Base-by-base conservation (phyloP, 345 rosid species). In the Populus davidiana region DNA sequence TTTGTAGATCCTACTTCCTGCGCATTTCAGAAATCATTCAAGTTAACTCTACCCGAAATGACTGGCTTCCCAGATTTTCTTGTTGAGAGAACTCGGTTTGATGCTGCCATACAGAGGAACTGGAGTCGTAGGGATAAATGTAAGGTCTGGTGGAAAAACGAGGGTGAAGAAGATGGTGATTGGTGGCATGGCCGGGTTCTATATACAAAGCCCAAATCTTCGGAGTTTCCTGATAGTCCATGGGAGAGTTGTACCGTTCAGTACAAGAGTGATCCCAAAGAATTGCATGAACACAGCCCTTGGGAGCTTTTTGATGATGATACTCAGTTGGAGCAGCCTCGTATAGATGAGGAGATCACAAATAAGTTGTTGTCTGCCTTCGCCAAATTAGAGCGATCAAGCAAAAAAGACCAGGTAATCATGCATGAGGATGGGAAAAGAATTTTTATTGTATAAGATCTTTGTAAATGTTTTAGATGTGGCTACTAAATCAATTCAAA, bases 151-250 rank as follows among this genome's bases (percentile, higher is more conserved):
- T 95, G 99, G 99, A 91, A 87, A 88, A 88, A 91, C 72, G 96
- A 89, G 41, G 89, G 86, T 21, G 95, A 91, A 72, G 97, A 89
- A 77, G 88, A 91, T 83, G 99, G 99, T 75, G 87, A 90, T 68
- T 96, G 98, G 98, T 96, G 99, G 99, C 88, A 88, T 81, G 98
- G 99, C 61, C 89, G 99, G 84, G 76, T 96, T 78, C 67, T 89
- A 69, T 83, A 88, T 80, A 90, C 88, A 27, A 87, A 91, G 77
- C 86, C 96, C 78, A 96, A 93, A 79, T 87, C 91, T 72, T 67
- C 81, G 21, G 96, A 93, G 71, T 92, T 92, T 86, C 90, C 91
- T 0, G 93, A 91, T 63, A 96, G 99, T 82, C 99, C 97, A 35
- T 96, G 99, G 99, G 99, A 96, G 86, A 91, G 90, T 85, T 96